phyloP scores from a whole-genome alignment of 441 rosid genomes.

The Bruguiera hainesii region DNA sequence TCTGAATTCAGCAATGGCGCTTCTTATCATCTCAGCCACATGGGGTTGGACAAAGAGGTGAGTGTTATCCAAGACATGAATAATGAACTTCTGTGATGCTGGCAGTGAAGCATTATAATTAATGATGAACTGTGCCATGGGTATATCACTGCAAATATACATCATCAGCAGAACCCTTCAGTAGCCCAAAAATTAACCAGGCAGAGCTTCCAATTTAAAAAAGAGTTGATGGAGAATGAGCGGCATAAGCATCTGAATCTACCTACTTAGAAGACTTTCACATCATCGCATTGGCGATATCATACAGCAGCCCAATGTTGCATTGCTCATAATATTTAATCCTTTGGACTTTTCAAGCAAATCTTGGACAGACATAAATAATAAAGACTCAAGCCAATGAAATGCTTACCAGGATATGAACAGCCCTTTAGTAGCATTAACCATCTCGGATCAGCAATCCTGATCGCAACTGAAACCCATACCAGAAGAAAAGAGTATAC shows the following conservation, averaged over 20 bases:
- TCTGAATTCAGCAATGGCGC: conserved; percentile 67
- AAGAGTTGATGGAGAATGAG: background rate
- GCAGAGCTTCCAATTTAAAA: too few relatives aligned
- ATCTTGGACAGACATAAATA: background rate
- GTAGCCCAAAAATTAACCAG: background rate
- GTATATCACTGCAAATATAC: conserved; percentile 59
- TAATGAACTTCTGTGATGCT: conserved; percentile 75
- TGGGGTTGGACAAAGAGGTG: conserved; percentile 82
- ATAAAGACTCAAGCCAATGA: background rate
- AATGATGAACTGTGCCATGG: conserved; percentile 82
- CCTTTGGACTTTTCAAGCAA: too few relatives aligned
- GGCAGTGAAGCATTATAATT: conserved; percentile 61
- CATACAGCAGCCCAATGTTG: background rate
- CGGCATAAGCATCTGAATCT: too few relatives aligned
- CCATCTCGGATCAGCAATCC: conserved; percentile 39
- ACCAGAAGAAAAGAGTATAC: background rate
- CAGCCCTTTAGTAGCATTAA: conserved; percentile 83
- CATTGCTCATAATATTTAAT: too few relatives aligned
- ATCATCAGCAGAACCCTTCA: conserved; percentile 3
- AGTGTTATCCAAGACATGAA: conserved; percentile 59
- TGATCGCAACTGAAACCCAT: background rate
- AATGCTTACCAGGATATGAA: conserved; percentile 64
- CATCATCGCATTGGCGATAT: background rate
- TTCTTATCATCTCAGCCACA: conserved; percentile 59
- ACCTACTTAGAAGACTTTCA: background rate